Percentiles rank a stretch among this genome's conserved stretches.
Conservation (phyloP, 2,329 filamentous ascomycete genomes). For the Graphilbum fragrans region DNA sequence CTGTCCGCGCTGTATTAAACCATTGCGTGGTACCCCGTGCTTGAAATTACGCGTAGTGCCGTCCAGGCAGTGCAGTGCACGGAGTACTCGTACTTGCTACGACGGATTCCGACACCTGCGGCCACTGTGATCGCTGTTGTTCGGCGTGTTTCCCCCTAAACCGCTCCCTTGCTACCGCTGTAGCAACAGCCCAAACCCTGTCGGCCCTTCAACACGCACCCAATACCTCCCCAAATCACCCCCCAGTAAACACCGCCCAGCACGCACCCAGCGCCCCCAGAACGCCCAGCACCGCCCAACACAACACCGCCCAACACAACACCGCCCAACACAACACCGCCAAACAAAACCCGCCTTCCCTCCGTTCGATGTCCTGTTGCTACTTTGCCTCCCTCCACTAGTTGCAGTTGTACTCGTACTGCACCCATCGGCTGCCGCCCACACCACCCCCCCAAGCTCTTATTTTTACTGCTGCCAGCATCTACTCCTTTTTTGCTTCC, state of each 20-base stretch:
- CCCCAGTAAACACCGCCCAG: no score
- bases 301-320: not conserved
- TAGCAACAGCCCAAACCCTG: no score
- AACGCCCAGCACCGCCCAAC: no score
- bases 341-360: no score
- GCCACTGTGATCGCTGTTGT: no score
- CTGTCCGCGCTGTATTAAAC: no score
- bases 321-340: not conserved
- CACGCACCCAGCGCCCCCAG: no score
- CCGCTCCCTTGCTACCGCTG: no score
- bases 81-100: not conserved
- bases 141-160: no score
- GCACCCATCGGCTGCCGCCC: not conserved
- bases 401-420: no score
- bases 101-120: not conserved
- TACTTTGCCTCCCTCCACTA: not conserved
- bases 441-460: not conserved
- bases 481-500: not conserved
- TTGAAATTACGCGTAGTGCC: not conserved
- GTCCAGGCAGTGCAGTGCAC: not conserved
- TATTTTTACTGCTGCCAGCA: not conserved
- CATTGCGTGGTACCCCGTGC: not conserved
- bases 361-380: not conserved
- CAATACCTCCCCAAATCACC: constrained; percentile 12
- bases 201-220: not conserved